Conservation (phyloP, 495 filamentous ascomycete genomes). For the Podospora pseudoanserina region DNA sequence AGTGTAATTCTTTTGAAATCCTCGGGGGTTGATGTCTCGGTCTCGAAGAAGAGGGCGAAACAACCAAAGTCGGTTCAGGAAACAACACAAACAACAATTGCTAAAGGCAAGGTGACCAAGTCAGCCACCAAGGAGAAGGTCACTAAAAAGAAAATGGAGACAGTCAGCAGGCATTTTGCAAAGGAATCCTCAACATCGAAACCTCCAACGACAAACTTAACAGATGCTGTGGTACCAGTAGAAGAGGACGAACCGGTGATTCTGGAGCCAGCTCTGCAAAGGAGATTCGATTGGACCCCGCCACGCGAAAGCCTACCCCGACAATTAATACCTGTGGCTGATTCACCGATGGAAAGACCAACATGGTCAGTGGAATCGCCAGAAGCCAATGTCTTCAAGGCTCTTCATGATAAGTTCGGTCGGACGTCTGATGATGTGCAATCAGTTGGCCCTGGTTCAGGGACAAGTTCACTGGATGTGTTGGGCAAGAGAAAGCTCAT, state of each 20-base stretch:
- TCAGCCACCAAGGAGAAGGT: slow-evolving; percentile 27
- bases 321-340: slow-evolving; percentile 28
- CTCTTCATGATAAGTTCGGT: slow-evolving; percentile 33
- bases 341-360: slow-evolving; percentile 18
- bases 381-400: slow-evolving; percentile 32
- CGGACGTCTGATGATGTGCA: slow-evolving; percentile 19
- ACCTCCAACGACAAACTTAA: not conserved
- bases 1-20: not conserved
- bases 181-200: slow-evolving; percentile 13
- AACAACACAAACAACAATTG: slow-evolving; percentile 30
- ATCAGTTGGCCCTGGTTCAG: not conserved
- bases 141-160: slow-evolving; percentile 28
- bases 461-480: slow-evolving; percentile 20
- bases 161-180: slow-evolving; percentile 38
- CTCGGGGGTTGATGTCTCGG: not conserved
- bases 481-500: slow-evolving; percentile 51
- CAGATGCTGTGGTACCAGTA: slow-evolving; percentile 9
- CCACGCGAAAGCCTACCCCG: slow-evolving; percentile 36
- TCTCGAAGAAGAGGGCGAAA: slow-evolving; percentile 12
- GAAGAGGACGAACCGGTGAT: slow-evolving; percentile 25
- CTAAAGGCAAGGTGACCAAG: slow-evolving; percentile 37
- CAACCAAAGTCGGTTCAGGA: slow-evolving; percentile 15
- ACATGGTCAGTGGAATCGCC: slow-evolving; percentile 6
- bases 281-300: slow-evolving; percentile 58
- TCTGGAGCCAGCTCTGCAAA: slow-evolving; percentile 47